Conservation (phyloP, 148 eudicot genomes). For the Hydrangea macrophylla region DNA sequence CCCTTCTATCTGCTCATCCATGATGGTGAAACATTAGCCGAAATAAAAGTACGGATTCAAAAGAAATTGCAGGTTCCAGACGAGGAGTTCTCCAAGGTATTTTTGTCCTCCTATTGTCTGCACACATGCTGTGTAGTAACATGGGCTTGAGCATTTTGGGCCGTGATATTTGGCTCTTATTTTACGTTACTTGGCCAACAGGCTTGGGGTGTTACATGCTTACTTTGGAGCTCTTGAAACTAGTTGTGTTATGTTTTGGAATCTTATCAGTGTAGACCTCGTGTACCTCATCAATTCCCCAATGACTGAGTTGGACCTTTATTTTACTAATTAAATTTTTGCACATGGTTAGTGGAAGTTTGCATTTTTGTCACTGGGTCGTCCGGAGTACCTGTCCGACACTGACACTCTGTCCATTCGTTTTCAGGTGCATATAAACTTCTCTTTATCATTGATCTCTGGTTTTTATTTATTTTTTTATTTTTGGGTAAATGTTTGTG, state of each 20-base stretch:
- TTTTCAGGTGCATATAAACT: constrained; percentile 58
- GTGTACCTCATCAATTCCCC: no score
- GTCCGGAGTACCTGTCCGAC: constrained; percentile 90
- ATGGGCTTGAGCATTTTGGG: no score
- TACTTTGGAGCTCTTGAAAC: neutral
- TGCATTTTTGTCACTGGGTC: constrained; percentile 84
- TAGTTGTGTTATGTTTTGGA: neutral
- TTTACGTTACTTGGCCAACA: no score
- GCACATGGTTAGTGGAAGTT: constrained; percentile 73
- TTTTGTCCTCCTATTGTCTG: neutral
- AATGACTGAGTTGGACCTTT: neutral
- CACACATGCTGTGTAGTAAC: no score
- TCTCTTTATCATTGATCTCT: neutral
- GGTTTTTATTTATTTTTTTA: neutral
- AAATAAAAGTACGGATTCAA: constrained; percentile 69
- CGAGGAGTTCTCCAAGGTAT: constrained; percentile 89
- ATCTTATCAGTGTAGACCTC: neutral
- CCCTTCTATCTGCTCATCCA: constrained; percentile 79
- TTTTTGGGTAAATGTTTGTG: no score
- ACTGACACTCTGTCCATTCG: constrained; percentile 77
- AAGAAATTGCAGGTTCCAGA: constrained; percentile 75
- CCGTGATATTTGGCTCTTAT: neutral
- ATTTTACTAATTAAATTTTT: neutral
- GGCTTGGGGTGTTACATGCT: no score
- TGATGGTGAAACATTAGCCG: constrained; percentile 85